Base-by-base conservation (phyloP, 2,329 filamentous ascomycete genomes). In the Aspergillus sp. region DNA sequence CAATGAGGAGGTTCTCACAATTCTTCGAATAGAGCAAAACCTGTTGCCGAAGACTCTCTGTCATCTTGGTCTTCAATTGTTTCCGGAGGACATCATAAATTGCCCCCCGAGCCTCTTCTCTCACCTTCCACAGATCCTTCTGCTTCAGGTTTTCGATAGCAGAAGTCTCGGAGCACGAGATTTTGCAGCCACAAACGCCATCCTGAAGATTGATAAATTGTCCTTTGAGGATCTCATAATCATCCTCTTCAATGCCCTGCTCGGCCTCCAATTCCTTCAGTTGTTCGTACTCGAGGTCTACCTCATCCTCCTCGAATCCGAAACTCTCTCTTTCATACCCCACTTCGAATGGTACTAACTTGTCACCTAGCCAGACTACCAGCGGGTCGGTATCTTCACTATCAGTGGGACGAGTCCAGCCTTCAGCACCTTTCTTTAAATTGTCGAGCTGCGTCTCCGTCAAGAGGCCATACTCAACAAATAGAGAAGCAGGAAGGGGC, bases 71-170 rank as follows among this genome's bases (percentile, higher is more conserved):
- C 57, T 91, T 83, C 1, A 86, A 74, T 55, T 79, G 72, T 1
- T 80, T 75, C 65, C 88, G 85, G 58, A 94, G 82, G 58, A 85
- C 78, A 47, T 85, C 83, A 73, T 93, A 96, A 0, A 94, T 79
- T 0, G 81, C 78, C 0, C 88, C 88, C 5, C 91, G 86, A 17
- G 82, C 73, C 3, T 76, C 72, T 0, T 75, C 67, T 0, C 82
- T 80, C 10, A 94, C 84, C 0, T 82, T 79, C 75, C 85, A 91
- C 15, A 94, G 73, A 65, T 93, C 82, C 0, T 79, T 53, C 36
- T 78, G 66, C 55, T 77, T 69, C 6, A 76, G 61, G 30, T 76
- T 69, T 4, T 65, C 56, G 6, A 72, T 73, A 59, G 79, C 77
- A 10, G 74, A 72, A 38, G 78, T 74, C 59, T 75, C 72, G 3